Conservation (phyloP, 83 land plant genomes). For the Thuja plicata region DNA sequence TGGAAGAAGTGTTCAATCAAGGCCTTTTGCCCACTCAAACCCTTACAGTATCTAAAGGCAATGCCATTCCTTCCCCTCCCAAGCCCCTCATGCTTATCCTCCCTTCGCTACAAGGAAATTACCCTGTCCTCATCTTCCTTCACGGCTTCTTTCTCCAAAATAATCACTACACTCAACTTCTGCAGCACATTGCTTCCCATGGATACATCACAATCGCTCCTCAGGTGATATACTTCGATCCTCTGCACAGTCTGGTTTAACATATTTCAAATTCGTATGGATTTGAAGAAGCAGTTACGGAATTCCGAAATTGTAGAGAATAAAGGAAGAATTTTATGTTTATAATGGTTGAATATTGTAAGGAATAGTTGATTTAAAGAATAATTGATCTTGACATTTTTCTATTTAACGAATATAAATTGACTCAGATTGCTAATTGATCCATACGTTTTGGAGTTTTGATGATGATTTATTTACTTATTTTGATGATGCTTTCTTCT, state of each 20-base stretch:
- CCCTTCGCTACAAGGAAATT: conserved; percentile 40
- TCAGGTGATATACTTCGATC: conserved; percentile 34
- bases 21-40: too few species aligned
- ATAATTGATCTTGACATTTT: too few species aligned
- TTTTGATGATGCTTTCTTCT: too few species aligned
- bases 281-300: not conserved
- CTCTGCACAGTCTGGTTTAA: not conserved
- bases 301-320: not conserved
- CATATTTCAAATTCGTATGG: not conserved
- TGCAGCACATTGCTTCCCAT: conserved; percentile 59
- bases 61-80: conserved; percentile 22
- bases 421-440: too few species aligned
- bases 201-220: conserved; percentile 69
- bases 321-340: too few species aligned
- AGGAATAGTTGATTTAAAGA: too few species aligned
- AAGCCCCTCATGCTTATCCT: conserved; percentile 34
- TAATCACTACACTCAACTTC: conserved; percentile 44
- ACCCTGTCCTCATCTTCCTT: conserved; percentile 45
- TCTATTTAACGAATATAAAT: too few species aligned
- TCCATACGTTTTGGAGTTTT: too few species aligned
- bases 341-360: too few species aligned
- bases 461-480: too few species aligned
- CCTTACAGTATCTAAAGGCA: too few species aligned
- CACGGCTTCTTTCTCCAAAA: conserved; percentile 58
- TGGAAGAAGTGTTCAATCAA: too few species aligned